Evolutionary conservation across 768 basidiomycete species (phyloP), one percentile per base, ranked within the genome.

Genomic region (Brasilioporus rufonigricans): DNA sequence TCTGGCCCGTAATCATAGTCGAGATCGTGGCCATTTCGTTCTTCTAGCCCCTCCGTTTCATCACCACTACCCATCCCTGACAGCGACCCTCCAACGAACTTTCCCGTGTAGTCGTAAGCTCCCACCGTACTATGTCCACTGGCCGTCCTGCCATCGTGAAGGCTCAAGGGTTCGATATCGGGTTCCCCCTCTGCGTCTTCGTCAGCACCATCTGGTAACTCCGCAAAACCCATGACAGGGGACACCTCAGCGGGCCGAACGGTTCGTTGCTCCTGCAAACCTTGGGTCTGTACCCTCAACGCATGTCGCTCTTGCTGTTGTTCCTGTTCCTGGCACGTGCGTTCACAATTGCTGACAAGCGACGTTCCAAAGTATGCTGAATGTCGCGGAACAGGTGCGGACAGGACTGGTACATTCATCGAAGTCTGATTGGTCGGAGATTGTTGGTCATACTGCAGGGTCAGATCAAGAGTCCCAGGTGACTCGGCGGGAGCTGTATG

Each of bases 241-340:
- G 70, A 71, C 8, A 71, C 65, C 54, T 71, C 70, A 2, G 69
- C 69, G 24, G 70, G 70, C 16, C 71, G 57, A 10, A 71, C 70
- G 49, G 70, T 71, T 38, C 59, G 60, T 50, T 71, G 70, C 48
- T 69, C 65, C 38, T 67, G 70, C 32, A 69, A 52, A 54, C 61
- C 69, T 57, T 72, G 71, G 7, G 71, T 72, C 16, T 55, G 61
- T 51, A 71, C 67, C 52, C 69, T 56, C 49, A 71, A 26, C 19
- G 61, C 70, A 48, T 61, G 69, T 10, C 67, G 60, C 44, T 68
- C 67, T 27, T 66, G 68, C 26, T 70, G 67, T 11, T 61, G 71
- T 73, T 71, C 71, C 67, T 71, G 70, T 69, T 72, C 69, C 71
- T 71, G 69, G 51, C 71, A 71, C 65, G 70, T 73, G 67, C 70